Evolutionary conservation across 106 monocot species (phyloP), one percentile per base, ranked within the genome.

Genomic region (Apostasia ramifera): DNA sequence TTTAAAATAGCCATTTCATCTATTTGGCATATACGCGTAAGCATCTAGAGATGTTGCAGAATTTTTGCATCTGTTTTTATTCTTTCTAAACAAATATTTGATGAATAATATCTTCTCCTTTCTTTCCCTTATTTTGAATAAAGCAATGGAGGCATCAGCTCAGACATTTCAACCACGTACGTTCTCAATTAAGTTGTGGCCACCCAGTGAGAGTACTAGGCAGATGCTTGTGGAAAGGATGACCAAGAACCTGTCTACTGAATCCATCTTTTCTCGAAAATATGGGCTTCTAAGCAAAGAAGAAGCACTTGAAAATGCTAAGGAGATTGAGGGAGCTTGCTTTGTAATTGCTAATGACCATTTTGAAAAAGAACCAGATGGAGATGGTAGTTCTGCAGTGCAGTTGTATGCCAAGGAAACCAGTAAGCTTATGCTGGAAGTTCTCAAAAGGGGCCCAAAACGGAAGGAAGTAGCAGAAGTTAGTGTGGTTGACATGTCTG

Each of bases 381-480:
- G 94, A 11, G 95, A 91, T 79, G 95, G 95, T 37, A 95, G 91
- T 67, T 83, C 84, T 58, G 91, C 91, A 6, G 88, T 95, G n/a
- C 95, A 95, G 59, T 70, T 95, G 2, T 95, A 95, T 70, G 95
- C 95, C 51, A 95, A 91, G 71, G 86, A 95, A 91, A 82, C 91
- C 1, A 95, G 95, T 66, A 91, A 82, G 49, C 79, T 80, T 2
- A 91, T 95, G 84, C 76, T 95, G 7, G 88, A 95, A 72, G 86
- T 82, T 59, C 78, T 95, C 47, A 95, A 91, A 66, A 69, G 66
- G 59, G 91, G 95, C 8, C 95, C 95, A 37, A 79, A 55, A 47
- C 61, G 68, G 3, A 80, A 73, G 69, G 72, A 74, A 50, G 70
- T 68, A 42, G 69, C 47, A 59, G 57, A 61, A 5, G 53, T 5